Evolutionary conservation across 495 filamentous ascomycete genomes (phyloP), one percentile per base, ranked within the genome.

Genomic region (Pyrenula massariospora): DNA sequence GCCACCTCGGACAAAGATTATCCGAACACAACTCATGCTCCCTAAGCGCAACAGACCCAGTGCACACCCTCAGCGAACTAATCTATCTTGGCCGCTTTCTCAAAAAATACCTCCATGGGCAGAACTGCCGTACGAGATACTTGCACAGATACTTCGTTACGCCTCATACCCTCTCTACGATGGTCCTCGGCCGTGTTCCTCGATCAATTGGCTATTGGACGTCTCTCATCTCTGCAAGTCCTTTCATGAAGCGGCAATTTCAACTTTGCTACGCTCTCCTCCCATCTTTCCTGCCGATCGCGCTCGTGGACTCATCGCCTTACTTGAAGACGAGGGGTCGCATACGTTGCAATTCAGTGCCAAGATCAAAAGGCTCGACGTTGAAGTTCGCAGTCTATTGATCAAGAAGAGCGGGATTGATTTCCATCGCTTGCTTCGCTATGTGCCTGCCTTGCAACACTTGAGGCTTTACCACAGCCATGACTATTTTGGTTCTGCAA

Each of bases 231-330:
- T 83, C 12, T 91, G 88, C 57, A 79, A 76, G 48, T 67, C 73
- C 2, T 91, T 91, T 56, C 68, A 78, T 3, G 86, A 91, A 60
- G 86, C 90, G 3, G 86, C 89, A 5, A 68, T 95, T 19, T 82
- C 85, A 12, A 84, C 78, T 12, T 73, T 93, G 2, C 93, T 91
- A 65, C 70, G 80, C 31, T 78, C 75, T 2, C 89, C 89, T 0
- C 84, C 87, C 0, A 66, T 87, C 1, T 65, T 74, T 49, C 77
- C 78, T 61, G 70, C 75, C 55, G 58, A 73, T 51, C 72, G 78
- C 59, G 69, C 70, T 22, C 69, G 82, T 67, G 70, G 59, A 42
- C 66, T 78, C 15, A 66, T 87, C 23, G 70, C 66, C 15, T 68
- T 68, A 24, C 73, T 72, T 20, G 63, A 63, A 25, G 15, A 42